These are phyloP conservation scores for Boletus vinaceobasis DNA, from an alignment of 768 basidiomycete species.

Conservation along the genomic window DNA sequence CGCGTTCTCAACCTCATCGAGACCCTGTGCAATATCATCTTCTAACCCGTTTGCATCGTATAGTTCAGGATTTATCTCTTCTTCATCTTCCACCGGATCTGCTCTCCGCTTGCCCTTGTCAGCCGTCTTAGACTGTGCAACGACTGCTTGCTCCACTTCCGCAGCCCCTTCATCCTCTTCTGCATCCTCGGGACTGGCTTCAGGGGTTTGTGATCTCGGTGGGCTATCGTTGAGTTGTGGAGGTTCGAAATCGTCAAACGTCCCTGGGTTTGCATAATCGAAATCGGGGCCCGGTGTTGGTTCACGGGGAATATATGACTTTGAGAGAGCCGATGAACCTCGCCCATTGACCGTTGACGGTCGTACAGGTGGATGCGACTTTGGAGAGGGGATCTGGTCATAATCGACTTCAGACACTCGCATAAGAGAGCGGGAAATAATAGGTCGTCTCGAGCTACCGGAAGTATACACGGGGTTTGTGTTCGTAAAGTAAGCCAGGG, in stretches of 20 bases:
- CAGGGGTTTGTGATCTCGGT: constrained; percentile 43
- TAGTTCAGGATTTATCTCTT: constrained; percentile 4
- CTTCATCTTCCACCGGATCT: constrained; percentile 14
- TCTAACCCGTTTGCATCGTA: constrained; percentile 31
- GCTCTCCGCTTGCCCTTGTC: constrained; percentile 44
- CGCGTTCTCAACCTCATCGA: constrained; percentile 49
- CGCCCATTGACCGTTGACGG: constrained; percentile 33
- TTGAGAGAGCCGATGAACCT: constrained; percentile 34
- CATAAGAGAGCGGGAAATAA: constrained; percentile 44
- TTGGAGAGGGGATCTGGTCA: constrained; percentile 62
- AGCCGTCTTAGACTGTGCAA: constrained; percentile 18
- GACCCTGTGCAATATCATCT: constrained; percentile 41
- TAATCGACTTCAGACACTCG: constrained; percentile 58
- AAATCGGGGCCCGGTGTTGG: constrained; percentile 20
- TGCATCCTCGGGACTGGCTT: constrained; percentile 46
- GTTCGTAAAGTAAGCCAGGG: constrained; percentile 36
- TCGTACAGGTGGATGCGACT: constrained; percentile 31
- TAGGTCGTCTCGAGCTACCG: constrained; percentile 30
- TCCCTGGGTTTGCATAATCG: constrained; percentile 20
- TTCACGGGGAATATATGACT: constrained; percentile 21
- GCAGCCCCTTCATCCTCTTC: constrained; percentile 21
- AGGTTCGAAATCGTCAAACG: constrained; percentile 30
- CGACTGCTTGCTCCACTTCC: constrained; percentile 34
- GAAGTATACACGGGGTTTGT: constrained; percentile 39
- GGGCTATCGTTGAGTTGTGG: constrained; percentile 24